Evolutionary conservation across 805 yeast genomes (phyloP).

Genomic region (Ogataea zsoltii): DNA sequence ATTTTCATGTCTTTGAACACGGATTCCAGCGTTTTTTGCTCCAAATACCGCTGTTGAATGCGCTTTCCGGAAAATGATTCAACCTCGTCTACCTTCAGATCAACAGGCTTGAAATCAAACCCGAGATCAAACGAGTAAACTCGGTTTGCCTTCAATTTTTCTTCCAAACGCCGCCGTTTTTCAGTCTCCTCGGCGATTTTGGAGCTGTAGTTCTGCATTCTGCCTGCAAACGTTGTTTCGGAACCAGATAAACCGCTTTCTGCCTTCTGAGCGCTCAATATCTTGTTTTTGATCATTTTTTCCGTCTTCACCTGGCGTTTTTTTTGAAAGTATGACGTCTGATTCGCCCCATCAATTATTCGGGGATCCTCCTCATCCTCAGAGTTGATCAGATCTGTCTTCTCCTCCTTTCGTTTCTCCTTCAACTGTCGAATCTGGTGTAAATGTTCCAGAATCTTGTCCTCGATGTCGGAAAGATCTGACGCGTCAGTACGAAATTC

Average conservation of each 20-base stretch:
- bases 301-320: constrained; percentile 10
- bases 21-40: constrained; percentile 33
- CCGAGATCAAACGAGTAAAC: constrained; percentile 40
- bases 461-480: constrained; percentile 29
- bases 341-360: constrained; percentile 10
- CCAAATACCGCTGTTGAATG: constrained; percentile 49
- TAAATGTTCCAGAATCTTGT: constrained; percentile 23
- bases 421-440: constrained; percentile 23
- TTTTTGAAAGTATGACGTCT: constrained; percentile 18
- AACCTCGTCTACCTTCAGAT: constrained; percentile 38
- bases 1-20: constrained; percentile 52
- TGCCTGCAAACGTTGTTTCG: constrained; percentile 11
- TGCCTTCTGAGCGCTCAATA: background rate
- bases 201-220: constrained; percentile 12
- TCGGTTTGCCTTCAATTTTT: constrained; percentile 35
- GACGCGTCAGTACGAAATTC: constrained; percentile 12
- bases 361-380: constrained; percentile 34
- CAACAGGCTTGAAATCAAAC: constrained; percentile 28
- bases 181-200: constrained; percentile 22
- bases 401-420: constrained; percentile 16
- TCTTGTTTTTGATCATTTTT: constrained; percentile 10
- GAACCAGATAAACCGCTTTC: background rate
- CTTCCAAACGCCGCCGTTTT: constrained; percentile 21
- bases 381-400: constrained; percentile 23
- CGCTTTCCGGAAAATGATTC: constrained; percentile 48